A percentile compares a stretch with the other conserved stretches of the same genome.
These are phyloP conservation scores for Sporothrix inflata DNA, from an alignment of 2,329 filamentous ascomycete species.

Conservation along the genomic window DNA sequence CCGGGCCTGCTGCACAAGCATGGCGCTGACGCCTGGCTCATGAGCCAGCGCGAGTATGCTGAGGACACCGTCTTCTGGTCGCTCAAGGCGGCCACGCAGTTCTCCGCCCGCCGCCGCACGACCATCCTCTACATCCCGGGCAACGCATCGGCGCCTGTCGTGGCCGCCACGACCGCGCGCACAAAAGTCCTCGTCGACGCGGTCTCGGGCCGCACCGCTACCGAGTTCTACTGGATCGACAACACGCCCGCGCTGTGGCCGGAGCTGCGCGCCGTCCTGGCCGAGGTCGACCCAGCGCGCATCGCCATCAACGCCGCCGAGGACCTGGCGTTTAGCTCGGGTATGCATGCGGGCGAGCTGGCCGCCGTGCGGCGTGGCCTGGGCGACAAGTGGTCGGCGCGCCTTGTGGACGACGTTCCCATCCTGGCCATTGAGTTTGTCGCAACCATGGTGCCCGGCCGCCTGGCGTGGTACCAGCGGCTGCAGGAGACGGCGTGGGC, in stretches of 20 bases:
- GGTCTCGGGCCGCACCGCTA: slow-evolving; percentile 37
- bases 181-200: slow-evolving; percentile 31
- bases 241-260: slow-evolving; percentile 50
- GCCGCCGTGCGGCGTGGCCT: slow-evolving; percentile 42
- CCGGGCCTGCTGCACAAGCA: slow-evolving; percentile 50
- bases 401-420: slow-evolving; percentile 46
- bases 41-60: slow-evolving; percentile 56
- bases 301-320: slow-evolving; percentile 52
- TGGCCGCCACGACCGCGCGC: background rate
- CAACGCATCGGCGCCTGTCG: slow-evolving; percentile 41
- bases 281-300: slow-evolving; percentile 41
- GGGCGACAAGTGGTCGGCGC: slow-evolving; percentile 45
- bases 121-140: slow-evolving; percentile 53
- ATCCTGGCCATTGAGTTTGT: slow-evolving; percentile 53
- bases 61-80: slow-evolving; percentile 58
- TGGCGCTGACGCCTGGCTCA: slow-evolving; percentile 55
- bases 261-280: slow-evolving; percentile 45
- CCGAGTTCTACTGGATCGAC: slow-evolving; percentile 50
- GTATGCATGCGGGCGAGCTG: slow-evolving; percentile 54
- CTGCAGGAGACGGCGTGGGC: slow-evolving; percentile 60
- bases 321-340: slow-evolving; percentile 51
- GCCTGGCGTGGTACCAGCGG: slow-evolving; percentile 48
- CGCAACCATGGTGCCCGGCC: slow-evolving; percentile 47
- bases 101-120: slow-evolving; percentile 54
- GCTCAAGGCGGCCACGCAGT: slow-evolving; percentile 50